Evolutionary conservation across 2,329 filamentous ascomycete species (phyloP), one percentile per base, ranked within the genome.

Genomic region (Fusarium tuaranense): DNA sequence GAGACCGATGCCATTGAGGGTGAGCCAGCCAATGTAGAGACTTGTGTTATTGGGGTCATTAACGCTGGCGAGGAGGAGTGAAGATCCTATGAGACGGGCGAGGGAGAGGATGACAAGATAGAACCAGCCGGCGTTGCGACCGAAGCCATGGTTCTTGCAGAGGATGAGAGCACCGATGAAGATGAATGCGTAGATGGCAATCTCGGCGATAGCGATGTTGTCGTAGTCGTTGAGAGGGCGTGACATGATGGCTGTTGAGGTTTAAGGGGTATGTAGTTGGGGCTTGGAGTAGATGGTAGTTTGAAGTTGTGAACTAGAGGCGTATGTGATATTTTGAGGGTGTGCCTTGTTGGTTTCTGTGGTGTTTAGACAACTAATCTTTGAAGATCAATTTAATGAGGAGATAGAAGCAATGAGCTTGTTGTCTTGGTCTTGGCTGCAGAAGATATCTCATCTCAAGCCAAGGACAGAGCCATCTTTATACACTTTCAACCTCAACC

Each of bases 111-210:
- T 86, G 16, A 92, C 83, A 76, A 92, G 88, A 12, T 91, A 85
- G 25, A 91, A 86, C 58, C 90, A 92, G 5, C 90, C 90, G 18
- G 88, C 88, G 10, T 91, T 87, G 85, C 91, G 90, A 6, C 82
- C 76, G 79, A 87, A 88, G 88, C 90, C 82, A 65, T 83, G 81
- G 16, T 75, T 79, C 67, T 75, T 89, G 13, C 89, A 90, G 65
- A 92, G 69, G 41, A 78, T 62, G 64, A 84, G 64, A 41, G 76
- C 78, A 20, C 77, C 78, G 53, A 72, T 55, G 51, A 84, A 76
- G 62, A 80, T 77, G 67, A 79, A 65, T 25, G 74, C 25, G 71
- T 80, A 83, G 67, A 83, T 51, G 68, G 77, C 48, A 34, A 83
- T 76, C 36, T 82, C 77, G 27, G 80, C 81, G 38, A 82, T 80